phyloP scores from a whole-genome alignment of 164 flowering plant species.

The Buxus sempervirens region DNA sequence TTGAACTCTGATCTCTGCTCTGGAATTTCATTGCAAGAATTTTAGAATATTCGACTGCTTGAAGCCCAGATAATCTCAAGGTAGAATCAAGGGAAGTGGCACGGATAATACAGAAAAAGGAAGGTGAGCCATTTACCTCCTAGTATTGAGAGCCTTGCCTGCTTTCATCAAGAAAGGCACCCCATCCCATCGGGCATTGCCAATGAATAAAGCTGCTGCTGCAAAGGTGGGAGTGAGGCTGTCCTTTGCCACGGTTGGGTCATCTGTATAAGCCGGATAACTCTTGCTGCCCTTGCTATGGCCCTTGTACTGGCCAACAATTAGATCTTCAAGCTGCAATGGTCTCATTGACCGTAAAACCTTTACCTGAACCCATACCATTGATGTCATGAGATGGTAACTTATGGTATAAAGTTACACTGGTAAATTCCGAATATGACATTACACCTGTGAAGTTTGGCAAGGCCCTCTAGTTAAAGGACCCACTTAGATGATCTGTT shows the following conservation, averaged over 20 bases:
- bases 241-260: conserved; percentile 59
- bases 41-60: not conserved
- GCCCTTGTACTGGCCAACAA: conserved; percentile 73
- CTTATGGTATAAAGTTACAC: not conserved
- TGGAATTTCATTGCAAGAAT: conserved; percentile 24
- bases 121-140: conserved; percentile 29
- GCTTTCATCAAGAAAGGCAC: conserved; percentile 93
- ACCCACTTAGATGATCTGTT: not conserved
- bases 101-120: not conserved
- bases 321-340: conserved; percentile 56
- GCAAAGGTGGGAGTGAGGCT: conserved; percentile 81
- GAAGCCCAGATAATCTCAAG: not conserved
- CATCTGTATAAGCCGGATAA: conserved; percentile 65
- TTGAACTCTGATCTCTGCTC: conserved; percentile 87
- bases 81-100: not conserved
- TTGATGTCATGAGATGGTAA: not conserved
- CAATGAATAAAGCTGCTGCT: conserved; percentile 75
- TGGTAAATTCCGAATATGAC: too few relatives aligned
- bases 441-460: too few relatives aligned
- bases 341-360: conserved; percentile 71
- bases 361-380: conserved; percentile 53
- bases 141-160: conserved; percentile 71
- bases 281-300: conserved; percentile 49
- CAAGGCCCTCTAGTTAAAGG: not conserved
- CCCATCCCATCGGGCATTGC: conserved; percentile 95